A percentile compares a stretch with the other conserved stretches of the same genome.
Evolutionary conservation across 768 basidiomycete genomes (phyloP).

Genomic region (Guyanaporus albipodus): DNA sequence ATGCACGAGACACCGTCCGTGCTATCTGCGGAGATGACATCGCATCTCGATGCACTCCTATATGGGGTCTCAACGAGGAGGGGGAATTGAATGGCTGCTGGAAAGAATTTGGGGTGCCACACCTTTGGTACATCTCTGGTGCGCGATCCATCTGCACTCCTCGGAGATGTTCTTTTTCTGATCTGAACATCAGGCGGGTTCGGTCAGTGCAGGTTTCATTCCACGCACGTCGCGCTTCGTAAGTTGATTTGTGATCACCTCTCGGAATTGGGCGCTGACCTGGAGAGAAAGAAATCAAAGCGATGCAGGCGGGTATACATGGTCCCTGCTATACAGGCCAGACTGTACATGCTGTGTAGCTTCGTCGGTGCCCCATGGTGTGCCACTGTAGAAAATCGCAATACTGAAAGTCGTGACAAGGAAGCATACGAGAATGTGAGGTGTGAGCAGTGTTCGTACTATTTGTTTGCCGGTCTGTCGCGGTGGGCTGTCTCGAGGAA

Average conservation of each 20-base stretch:
- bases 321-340: neutral
- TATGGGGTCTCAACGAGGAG: slow-evolving; percentile 62
- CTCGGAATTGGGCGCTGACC: neutral
- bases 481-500: no score
- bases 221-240: slow-evolving; percentile 11
- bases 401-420: slow-evolving; percentile 4
- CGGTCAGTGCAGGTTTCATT: slow-evolving; percentile 4
- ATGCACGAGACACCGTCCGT: slow-evolving; percentile 35
- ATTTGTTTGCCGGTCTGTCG: no score
- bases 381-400: neutral
- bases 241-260: slow-evolving; percentile 1
- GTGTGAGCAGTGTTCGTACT: no score
- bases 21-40: slow-evolving; percentile 44
- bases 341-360: no score
- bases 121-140: slow-evolving; percentile 4
- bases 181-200: no score
- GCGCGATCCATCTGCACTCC: no score
- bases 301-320: slow-evolving; percentile 13
- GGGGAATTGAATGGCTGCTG: slow-evolving; percentile 48
- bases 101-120: slow-evolving; percentile 16
- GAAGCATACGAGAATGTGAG: slow-evolving; percentile 27
- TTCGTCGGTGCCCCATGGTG: no score
- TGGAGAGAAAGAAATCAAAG: slow-evolving; percentile 12
- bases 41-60: slow-evolving; percentile 38
- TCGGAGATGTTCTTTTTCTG: neutral